Percentiles rank a stretch among this genome's conserved stretches.
Evolutionary conservation across 139 green algal genomes (phyloP).

Genomic region (Raphidocelis subcapitata): DNA sequence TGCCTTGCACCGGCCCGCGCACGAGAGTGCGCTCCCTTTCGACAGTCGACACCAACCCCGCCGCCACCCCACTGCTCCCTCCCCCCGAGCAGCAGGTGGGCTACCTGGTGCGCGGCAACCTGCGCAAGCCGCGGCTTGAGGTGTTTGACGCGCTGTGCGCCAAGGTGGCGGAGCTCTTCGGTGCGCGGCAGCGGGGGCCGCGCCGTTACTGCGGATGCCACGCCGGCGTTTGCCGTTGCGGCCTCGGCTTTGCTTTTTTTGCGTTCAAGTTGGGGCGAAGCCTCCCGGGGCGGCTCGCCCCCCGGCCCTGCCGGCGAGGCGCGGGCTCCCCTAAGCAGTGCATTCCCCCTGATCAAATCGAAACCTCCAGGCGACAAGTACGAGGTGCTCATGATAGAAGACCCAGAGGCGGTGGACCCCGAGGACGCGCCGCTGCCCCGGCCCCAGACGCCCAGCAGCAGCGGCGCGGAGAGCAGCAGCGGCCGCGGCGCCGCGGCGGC

Average conservation of each 20-base stretch:
- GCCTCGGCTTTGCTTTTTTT: too few species aligned
- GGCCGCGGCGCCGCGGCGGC: neutral
- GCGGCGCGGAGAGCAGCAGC: neutral
- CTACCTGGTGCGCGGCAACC: conserved; percentile 80
- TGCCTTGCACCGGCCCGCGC: too few species aligned
- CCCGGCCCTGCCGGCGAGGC: too few species aligned
- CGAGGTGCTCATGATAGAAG: conserved; percentile 78
- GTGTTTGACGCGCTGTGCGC: conserved; percentile 46
- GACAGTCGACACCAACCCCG: too few species aligned
- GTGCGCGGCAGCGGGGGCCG: neutral
- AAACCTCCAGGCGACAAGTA: conserved; percentile 73
- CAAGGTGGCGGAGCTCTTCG: conserved; percentile 56
- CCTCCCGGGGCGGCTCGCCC: too few species aligned
- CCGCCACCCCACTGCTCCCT: too few species aligned
- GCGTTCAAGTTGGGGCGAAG: too few species aligned
- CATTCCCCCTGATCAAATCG: too few species aligned
- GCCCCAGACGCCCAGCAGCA: neutral
- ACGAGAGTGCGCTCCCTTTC: too few species aligned
- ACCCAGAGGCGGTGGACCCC: conserved; percentile 54
- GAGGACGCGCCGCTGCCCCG: conserved; percentile 14
- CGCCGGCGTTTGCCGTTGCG: neutral
- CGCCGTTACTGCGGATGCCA: neutral
- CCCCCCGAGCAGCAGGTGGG: conserved; percentile 23
- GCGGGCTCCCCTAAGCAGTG: too few species aligned
- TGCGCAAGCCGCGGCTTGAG: conserved; percentile 55